Conservation (phyloP, 495 filamentous ascomycete genomes). For the Penicillium taxi region DNA sequence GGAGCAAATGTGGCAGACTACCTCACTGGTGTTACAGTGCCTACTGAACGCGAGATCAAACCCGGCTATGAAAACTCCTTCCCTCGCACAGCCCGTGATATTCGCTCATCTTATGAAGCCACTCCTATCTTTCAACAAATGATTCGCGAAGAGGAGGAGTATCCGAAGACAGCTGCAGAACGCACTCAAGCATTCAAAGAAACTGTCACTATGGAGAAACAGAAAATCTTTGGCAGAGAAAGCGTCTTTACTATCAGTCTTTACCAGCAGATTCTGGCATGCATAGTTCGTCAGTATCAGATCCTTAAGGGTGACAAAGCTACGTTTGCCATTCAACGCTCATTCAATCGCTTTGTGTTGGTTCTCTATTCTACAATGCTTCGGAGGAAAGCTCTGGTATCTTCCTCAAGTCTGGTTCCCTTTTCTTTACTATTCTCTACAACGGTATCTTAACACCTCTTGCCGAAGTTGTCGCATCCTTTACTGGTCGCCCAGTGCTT, state of each 20-base stretch:
- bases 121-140: constrained; percentile 26
- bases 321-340: constrained; percentile 51
- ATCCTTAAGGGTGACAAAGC: constrained; percentile 53
- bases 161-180: constrained; percentile 36
- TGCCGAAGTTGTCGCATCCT: constrained; percentile 62
- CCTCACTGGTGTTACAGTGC: constrained; percentile 63
- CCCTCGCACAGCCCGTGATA: constrained; percentile 34
- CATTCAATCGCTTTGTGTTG: constrained; percentile 28
- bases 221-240: constrained; percentile 22
- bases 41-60: constrained; percentile 52
- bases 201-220: constrained; percentile 35
- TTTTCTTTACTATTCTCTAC: constrained; percentile 67
- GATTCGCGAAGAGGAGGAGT: constrained; percentile 37
- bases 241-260: constrained; percentile 52
- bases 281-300: constrained; percentile 46
- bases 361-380: constrained; percentile 33
- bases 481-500: constrained; percentile 58
- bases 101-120: constrained; percentile 32
- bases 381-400: constrained; percentile 32
- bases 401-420: constrained; percentile 43
- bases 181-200: constrained; percentile 42
- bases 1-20: constrained; percentile 48
- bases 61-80: constrained; percentile 42
- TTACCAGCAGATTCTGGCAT: constrained; percentile 46
- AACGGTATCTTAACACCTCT: constrained; percentile 64